Base-by-base conservation (phyloP, 768 basidiomycete species). In the Amanita inopinata region DNA sequence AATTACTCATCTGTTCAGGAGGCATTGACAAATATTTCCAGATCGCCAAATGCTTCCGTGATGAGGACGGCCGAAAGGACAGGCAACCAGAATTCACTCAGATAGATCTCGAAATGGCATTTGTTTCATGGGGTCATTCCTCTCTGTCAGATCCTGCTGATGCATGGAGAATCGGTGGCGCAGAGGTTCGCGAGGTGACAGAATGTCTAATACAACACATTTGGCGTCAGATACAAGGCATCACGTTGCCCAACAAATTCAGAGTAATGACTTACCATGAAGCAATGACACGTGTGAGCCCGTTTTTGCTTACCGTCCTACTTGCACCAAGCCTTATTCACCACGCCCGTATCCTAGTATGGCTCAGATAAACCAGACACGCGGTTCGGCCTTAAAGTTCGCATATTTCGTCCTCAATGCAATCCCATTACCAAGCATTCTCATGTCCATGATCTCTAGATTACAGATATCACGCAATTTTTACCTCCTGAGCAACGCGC, bases 11-110 rank as follows among this genome's bases (percentile, higher is more conserved):
- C 17, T 82, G 83, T 48, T 94, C 92, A 6, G 93, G 92, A 12
- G 80, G 73, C 2, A 71, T 93, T n/a, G 84, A 90, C 55, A 78
- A 73, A 50, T 97, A 97, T 62, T 97, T 78, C 62, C 93, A 97
- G 59, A 70, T 97, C 40, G 93, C 93, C 10, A 78, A 78, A 50
- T 97, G 93, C 63, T 97, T 97, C 70, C 77, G 93, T 33, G 93
- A 97, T 60, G 93, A 97, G 61, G 90, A 89, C 55, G 91, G 92
- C 3, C 74, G 93, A 44, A 92, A 86, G 61, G 93, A 97, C 58
- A 74, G 93, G 33, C 93, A 97, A 56, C 92, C 93, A 0, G 93
- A 97, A 60, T 97, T 97, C 62, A 97, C 93, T 15, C 93, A 97
- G 64, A 70, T 97, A 47, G 93, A 97, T 76, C 62, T 97, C 48